Base-by-base conservation (phyloP, 768 basidiomycete species). In the Tylopilus vinaceipallidus region DNA sequence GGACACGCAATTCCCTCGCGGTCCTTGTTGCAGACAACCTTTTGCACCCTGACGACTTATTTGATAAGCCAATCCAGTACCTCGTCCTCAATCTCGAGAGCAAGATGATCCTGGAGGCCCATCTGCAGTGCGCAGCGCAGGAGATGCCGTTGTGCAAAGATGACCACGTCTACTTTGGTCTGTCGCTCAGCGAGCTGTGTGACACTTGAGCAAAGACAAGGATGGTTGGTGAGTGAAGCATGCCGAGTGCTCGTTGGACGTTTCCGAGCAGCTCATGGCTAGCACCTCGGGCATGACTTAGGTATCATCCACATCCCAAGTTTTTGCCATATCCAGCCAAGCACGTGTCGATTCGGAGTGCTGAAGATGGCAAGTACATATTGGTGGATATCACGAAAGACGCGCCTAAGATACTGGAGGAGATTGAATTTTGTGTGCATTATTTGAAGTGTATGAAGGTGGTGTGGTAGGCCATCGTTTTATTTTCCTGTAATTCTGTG, bases 391-490 rank as follows among this genome's bases (percentile, higher is more conserved):
- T 88, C 34, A 80, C 75, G 13, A 75, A 70, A 37, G 58, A 69
- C 2, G 61, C 32, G 1, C 58, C 65, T 2, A 67, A 50, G 51
- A 73, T 89, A 27, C 60, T 95, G 9, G 92, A 95, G 68, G 90
- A 94, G 62, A 73, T 91, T 20, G 93, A 95, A 66, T 66, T 85
- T 91, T 88, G 19, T 73, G 92, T 26, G 90, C 91, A 0, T 69
- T 92, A 46, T 95, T 94, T 56, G 93, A 95, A 66, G 71, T 89
- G 9, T 95, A 94, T 58, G 91, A 94, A 69, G 93, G 92, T 12
- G 91, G 84, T 4, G 83, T 95, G 53, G 88, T 89, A 65, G 16
- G 56, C n/a, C n/a, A 75, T 72, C 27, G 7, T 36, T 47, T 58
- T 32, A 10, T 50, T 32, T 36, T 42, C 17, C 24, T 36, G 26